Base-by-base conservation (phyloP, 805 yeast genomes). In the Ogataea allantospora region DNA sequence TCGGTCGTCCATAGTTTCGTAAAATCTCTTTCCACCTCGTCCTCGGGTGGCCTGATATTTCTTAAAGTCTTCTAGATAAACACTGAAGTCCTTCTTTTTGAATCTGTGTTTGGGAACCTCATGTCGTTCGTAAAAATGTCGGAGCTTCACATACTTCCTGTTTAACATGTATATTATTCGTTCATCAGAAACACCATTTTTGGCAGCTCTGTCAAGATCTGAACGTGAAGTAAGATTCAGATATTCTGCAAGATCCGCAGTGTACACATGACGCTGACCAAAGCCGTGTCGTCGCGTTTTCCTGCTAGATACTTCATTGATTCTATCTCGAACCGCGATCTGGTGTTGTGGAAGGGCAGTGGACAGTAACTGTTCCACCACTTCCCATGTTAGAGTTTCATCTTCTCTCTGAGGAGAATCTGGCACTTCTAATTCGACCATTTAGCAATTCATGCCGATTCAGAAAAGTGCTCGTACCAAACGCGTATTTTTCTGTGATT, bases 211-310 rank as follows among this genome's bases (percentile, higher is more conserved):
- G 21, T 62, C 60, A 16, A 64, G 39, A 7, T 58, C 51, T 1
- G 43, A 17, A 22, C 47, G 47, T 1, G 58, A 25, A 3, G 63
- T 52, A 7, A 64, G 39, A 15, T 47, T 48, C 15, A 64, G 41
- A 34, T 57, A 61, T 16, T 54, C 60, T 0, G 66, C 61, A 2
- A 65, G 49, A 41, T 60, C 61, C 1, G 58, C 57, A 0, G 66
- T 61, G 36, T 55, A 63, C 7, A 59, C 60, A 41, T 64, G 66
- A 7, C 63, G 44, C 33, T 62, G 64, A 16, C 51, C 38, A 32
- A 62, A 64, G 5, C 49, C 51, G 33, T 46, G 55, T 10, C 37
- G 28, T 27, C 62, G 46, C 15, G 57, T 42, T 23, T 36, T 50
- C 25, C 40, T 29, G 21, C 27, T 32, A n/a, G 40, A 30, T 33